phyloP scores from a whole-genome alignment of 2,329 filamentous ascomycete genomes.

The Aureobasidium sp. region DNA sequence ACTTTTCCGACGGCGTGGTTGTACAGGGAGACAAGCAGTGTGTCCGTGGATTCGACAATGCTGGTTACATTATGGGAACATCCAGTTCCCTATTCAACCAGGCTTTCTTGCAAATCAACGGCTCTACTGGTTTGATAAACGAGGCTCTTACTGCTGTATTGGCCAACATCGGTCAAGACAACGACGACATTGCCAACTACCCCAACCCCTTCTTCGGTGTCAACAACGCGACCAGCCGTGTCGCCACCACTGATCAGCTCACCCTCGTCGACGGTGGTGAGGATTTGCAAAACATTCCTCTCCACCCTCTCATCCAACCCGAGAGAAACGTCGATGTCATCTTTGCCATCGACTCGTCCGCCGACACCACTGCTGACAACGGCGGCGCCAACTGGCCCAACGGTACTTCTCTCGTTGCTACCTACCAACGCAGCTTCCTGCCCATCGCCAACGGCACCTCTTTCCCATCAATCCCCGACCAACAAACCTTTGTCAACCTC shows the following conservation, averaged over 20 bases:
- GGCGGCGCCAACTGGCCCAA: slow-evolving; percentile 61
- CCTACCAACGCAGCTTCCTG: slow-evolving; percentile 60
- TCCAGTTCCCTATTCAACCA: slow-evolving; percentile 80
- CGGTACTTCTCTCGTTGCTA: slow-evolving; percentile 65
- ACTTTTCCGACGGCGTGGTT: slow-evolving; percentile 58
- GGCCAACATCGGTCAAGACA: slow-evolving; percentile 48
- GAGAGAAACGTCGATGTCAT: slow-evolving; percentile 68
- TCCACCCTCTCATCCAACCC: slow-evolving; percentile 70
- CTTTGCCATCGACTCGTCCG: slow-evolving; percentile 72
- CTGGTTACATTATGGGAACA: slow-evolving; percentile 78
- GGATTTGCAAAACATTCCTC: slow-evolving; percentile 71
- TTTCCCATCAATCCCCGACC: slow-evolving; percentile 66
- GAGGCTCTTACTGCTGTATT: slow-evolving; percentile 35
- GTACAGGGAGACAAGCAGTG: slow-evolving; percentile 51
- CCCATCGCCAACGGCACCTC: slow-evolving; percentile 57
- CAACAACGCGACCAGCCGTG: slow-evolving; percentile 53
- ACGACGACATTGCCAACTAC: slow-evolving; percentile 69
- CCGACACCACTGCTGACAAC: slow-evolving; percentile 51
- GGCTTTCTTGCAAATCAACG: slow-evolving; percentile 60
- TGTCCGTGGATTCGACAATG: slow-evolving; percentile 73
- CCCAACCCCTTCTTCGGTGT: slow-evolving; percentile 72
- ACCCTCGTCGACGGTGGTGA: slow-evolving; percentile 73
- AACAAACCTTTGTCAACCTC: slow-evolving; percentile 71
- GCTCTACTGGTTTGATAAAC: slow-evolving; percentile 32
- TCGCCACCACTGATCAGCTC: slow-evolving; percentile 48